Base-by-base conservation (phyloP, 441 rosid species). In the Raphanus hybrid region DNA sequence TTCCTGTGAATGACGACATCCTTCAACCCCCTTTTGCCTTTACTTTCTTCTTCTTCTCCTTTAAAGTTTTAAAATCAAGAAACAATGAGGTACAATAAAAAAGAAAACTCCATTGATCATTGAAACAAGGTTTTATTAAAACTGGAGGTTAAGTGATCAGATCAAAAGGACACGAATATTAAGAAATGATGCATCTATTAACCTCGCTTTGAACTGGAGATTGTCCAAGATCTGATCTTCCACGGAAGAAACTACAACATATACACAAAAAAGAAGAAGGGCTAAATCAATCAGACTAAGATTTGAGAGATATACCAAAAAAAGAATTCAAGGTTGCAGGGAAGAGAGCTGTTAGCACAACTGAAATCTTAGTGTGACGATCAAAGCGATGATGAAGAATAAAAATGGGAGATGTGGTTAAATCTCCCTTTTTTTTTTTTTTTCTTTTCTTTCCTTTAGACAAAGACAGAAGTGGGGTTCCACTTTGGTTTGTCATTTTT, bases 1-100 rank as follows among this genome's bases (percentile, higher is more conserved):
- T 92, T 41, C 98, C 98, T 39, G 81, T 85, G 79, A 94, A 52
- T 2, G 23, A 94, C 64, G 92, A 86, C 97, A 90, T 89, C 52
- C 18, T 23, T 45, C 20, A 14, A 29, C 16, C 57, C 57, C 57
- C 20, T 15, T 50, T n/a, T 50, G 39, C 61, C 73, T 41, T 32
- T n/a, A 27, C 26, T 57, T 58, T 16, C 80, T 39, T 26, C 71
- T 62, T 37, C 71, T 62, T 9, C 48, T 39, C 18, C 65, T 50
- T 63, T 3, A 6, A 6, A 37, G 3, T 78, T 61, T 43, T 8
- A 69, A 69, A 43, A n/a, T n/a, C 55, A 60, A 52, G 64, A 10
- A 48, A 52, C 65, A 71, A 54, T 48, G 63, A 23, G 12, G 45
- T 60, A 55, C 65, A 1, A 57, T 8, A 20, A 9, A 41, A 35